Percentiles rank a stretch among this genome's conserved stretches.
Conservation (phyloP, 306 rosid genomes). For the Fagus sylvatica region DNA sequence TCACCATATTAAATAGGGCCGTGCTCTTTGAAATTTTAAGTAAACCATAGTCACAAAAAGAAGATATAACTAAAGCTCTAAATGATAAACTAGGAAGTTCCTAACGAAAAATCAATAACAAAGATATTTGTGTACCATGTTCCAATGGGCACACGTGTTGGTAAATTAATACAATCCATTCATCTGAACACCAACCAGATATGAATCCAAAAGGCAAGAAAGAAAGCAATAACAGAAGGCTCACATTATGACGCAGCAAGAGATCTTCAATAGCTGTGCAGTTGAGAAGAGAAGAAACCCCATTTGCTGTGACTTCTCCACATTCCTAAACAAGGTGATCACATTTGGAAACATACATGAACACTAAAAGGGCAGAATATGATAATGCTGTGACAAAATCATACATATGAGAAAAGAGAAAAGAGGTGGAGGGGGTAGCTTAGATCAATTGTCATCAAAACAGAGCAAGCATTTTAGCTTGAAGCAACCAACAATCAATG, state of each 20-base stretch:
- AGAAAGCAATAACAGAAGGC: conserved; percentile 24
- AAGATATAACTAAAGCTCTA: conserved; percentile 10
- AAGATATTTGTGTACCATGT: conserved; percentile 11
- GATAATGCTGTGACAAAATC: neutral
- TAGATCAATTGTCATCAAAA: neutral
- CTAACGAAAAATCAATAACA: conserved; percentile 12
- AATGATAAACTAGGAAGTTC: conserved; percentile 8
- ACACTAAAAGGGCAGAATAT: conserved; percentile 8
- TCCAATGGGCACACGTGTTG: conserved; percentile 2
- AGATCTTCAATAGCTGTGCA: conserved; percentile 88
- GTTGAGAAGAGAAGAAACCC: conserved; percentile 61
- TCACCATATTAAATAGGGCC: conserved; percentile 15
- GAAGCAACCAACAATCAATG: neutral
- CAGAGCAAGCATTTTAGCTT: neutral
- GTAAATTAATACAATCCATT: neutral
- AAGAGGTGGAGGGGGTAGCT: neutral
- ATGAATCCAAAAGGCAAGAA: neutral
- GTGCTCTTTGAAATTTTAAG: conserved; percentile 10
- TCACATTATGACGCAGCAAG: conserved; percentile 77
- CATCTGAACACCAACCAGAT: conserved; percentile 1
- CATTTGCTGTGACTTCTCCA: conserved; percentile 68
- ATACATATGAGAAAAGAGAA: neutral
- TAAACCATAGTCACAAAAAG: conserved; percentile 12
- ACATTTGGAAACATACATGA: conserved; percentile 16
- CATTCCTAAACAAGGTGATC: conserved; percentile 57